Conservation (phyloP, 306 rosid genomes). For the Senna tora region DNA sequence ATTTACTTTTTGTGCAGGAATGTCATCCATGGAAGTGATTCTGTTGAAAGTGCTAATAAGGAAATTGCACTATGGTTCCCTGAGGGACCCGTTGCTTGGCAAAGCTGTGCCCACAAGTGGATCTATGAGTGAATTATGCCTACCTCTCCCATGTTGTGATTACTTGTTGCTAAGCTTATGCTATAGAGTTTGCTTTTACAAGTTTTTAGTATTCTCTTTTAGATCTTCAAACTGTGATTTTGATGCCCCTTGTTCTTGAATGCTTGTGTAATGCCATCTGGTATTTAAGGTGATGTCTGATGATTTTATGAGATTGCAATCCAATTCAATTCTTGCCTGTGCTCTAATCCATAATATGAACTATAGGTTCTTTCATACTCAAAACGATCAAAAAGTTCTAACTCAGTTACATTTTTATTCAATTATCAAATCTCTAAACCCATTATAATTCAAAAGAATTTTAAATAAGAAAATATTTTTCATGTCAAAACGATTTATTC, state of each 20-base stretch:
- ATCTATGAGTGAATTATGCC: slow-evolving; percentile 59
- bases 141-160: slow-evolving; percentile 8
- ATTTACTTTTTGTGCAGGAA: slow-evolving; percentile 53
- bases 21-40: slow-evolving; percentile 93
- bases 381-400: too few species aligned
- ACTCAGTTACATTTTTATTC: too few species aligned
- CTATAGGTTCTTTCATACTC: too few species aligned
- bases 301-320: neutral
- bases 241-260: neutral
- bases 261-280: neutral
- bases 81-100: slow-evolving; percentile 74
- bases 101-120: slow-evolving; percentile 80
- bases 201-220: neutral
- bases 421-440: too few species aligned
- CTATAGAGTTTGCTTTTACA: neutral
- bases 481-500: too few species aligned
- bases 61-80: slow-evolving; percentile 96
- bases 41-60: slow-evolving; percentile 78
- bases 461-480: too few species aligned
- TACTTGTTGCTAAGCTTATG: neutral
- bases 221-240: neutral
- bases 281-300: neutral
- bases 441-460: too few species aligned
- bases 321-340: too few species aligned
- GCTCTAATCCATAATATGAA: too few species aligned